Evolutionary conservation across 2,329 filamentous ascomycete species (phyloP).

Genomic region (Phialophora verrucosa): DNA sequence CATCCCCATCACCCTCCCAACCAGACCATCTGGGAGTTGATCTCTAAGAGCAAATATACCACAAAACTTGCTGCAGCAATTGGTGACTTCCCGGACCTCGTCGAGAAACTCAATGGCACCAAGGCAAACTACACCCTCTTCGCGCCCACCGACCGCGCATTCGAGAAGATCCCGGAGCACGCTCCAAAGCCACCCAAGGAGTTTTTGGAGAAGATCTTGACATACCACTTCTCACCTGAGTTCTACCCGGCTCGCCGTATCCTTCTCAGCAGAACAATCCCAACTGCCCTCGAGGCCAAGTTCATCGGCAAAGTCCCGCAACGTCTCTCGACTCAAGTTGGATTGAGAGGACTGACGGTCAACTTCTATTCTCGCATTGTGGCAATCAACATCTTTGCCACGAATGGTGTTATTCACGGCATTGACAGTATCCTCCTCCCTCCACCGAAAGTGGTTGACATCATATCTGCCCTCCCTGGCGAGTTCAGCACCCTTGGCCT

Average conservation of each 20-base stretch:
- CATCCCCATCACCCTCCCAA: slow-evolving; percentile 59
- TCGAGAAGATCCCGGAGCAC: slow-evolving; percentile 67
- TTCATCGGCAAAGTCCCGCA: slow-evolving; percentile 70
- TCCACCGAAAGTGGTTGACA: slow-evolving; percentile 68
- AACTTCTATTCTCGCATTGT: slow-evolving; percentile 79
- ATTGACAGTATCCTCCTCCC: slow-evolving; percentile 77
- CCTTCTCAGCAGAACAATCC: slow-evolving; percentile 74
- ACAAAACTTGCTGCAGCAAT: slow-evolving; percentile 78
- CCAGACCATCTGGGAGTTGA: slow-evolving; percentile 78
- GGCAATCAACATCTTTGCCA: slow-evolving; percentile 70
- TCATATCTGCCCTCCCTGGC: slow-evolving; percentile 69
- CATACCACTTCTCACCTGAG: slow-evolving; percentile 76
- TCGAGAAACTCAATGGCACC: slow-evolving; percentile 75
- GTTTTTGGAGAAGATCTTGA: slow-evolving; percentile 68
- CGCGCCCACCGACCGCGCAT: slow-evolving; percentile 76
- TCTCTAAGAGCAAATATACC: slow-evolving; percentile 76
- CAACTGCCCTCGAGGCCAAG: slow-evolving; percentile 66
- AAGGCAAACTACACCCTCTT: slow-evolving; percentile 79
- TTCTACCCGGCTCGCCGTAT: slow-evolving; percentile 70
- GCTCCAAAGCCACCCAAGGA: slow-evolving; percentile 71
- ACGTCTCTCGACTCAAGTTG: slow-evolving; percentile 71
- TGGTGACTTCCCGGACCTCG: slow-evolving; percentile 72
- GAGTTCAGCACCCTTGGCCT: slow-evolving; percentile 80
- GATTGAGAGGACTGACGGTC: slow-evolving; percentile 67
- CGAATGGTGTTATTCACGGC: slow-evolving; percentile 71